A percentile compares a stretch with the other conserved stretches of the same genome.
Evolutionary conservation across 306 rosid species (phyloP).

Genomic region (Coriaria nepalensis): DNA sequence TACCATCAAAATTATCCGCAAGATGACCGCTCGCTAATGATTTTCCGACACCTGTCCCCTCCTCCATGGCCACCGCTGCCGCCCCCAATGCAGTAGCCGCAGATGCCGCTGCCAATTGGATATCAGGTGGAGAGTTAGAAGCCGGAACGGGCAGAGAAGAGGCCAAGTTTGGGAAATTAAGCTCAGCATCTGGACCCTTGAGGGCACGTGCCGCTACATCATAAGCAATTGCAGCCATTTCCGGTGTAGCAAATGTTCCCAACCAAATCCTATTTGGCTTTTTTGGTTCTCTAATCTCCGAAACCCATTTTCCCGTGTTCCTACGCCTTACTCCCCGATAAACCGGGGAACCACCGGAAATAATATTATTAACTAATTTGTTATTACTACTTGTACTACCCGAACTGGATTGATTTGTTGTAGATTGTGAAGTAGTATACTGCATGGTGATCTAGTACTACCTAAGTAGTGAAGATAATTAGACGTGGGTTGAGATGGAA

Average conservation of each 20-base stretch:
- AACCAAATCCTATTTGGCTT: slow-evolving; percentile 60
- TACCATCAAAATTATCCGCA: neutral
- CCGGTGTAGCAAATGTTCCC: slow-evolving; percentile 76
- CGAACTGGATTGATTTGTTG: neutral
- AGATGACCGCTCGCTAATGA: neutral
- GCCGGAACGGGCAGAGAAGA: slow-evolving; percentile 71
- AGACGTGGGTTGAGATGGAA: neutral
- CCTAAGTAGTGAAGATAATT: neutral
- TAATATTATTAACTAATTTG: neutral
- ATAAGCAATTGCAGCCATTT: slow-evolving; percentile 90
- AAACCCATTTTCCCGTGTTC: slow-evolving; percentile 50
- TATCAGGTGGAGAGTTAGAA: slow-evolving; percentile 58
- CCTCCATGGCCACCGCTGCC: slow-evolving; percentile 33
- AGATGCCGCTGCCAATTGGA: slow-evolving; percentile 61
- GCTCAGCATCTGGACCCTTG: slow-evolving; percentile 56
- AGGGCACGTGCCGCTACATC: slow-evolving; percentile 90
- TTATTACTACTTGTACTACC: neutral
- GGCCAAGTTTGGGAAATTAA: slow-evolving; percentile 77
- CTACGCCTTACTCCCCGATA: slow-evolving; percentile 40
- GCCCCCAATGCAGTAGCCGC: slow-evolving; percentile 74
- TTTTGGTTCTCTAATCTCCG: slow-evolving; percentile 40
- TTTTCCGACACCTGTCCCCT: slow-evolving; percentile 15
- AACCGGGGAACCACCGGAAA: slow-evolving; percentile 20
- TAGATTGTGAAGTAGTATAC: slow-evolving; percentile 9
- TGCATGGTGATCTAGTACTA: slow-evolving; percentile 10